Evolutionary conservation across 1,139 yeast species (phyloP).

Genomic region (Magnusiomyces magnusii): DNA sequence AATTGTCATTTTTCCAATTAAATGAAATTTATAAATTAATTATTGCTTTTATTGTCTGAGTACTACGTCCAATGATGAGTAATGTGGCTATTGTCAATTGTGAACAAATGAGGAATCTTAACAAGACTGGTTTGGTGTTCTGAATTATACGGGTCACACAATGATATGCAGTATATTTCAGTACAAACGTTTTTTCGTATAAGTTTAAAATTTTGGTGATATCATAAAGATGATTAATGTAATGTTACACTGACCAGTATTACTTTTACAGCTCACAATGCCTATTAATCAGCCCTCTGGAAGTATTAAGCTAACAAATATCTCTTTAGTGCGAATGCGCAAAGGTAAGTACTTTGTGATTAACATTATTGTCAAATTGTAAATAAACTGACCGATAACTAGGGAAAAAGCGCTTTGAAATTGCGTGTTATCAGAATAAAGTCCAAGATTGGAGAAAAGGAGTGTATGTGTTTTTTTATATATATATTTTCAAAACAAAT

Average conservation of each 20-base stretch:
- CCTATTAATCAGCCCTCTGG: constrained; percentile 77
- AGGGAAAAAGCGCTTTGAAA: constrained; percentile 74
- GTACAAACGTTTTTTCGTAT: neutral
- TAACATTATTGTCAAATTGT: neutral
- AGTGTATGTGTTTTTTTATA: constrained; percentile 40
- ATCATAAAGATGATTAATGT: too few relatives aligned
- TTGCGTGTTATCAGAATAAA: constrained; percentile 95
- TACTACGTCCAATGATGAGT: neutral
- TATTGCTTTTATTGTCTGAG: neutral
- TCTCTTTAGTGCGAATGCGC: constrained; percentile 83
- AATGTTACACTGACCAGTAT: neutral
- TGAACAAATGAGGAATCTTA: neutral
- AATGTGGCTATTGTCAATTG: neutral
- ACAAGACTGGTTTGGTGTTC: neutral
- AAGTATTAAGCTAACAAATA: constrained; percentile 86
- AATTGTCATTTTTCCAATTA: too few relatives aligned
- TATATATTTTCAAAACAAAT: neutral
- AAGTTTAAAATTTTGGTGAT: too few relatives aligned
- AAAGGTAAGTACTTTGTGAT: constrained; percentile 42
- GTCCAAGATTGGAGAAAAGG: constrained; percentile 92
- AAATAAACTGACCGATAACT: neutral
- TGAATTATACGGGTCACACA: neutral
- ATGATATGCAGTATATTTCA: neutral
- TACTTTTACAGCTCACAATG: constrained; percentile 13
- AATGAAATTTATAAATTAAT: too few relatives aligned